phyloP scores from a whole-genome alignment of 2,329 filamentous ascomycete species.

The Alternaria burnsii region DNA sequence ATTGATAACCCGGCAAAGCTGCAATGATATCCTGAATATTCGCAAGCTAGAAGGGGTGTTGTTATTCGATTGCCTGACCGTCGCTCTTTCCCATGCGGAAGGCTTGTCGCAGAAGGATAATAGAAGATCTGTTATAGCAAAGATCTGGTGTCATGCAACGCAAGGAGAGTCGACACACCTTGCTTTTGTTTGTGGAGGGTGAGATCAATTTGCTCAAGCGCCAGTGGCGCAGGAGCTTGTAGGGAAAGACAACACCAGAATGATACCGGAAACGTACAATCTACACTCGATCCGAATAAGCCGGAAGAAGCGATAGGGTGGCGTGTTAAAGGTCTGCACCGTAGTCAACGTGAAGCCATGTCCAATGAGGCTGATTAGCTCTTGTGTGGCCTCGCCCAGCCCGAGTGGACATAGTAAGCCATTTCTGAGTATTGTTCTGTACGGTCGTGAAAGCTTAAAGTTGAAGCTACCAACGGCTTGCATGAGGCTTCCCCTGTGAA shows the following conservation, averaged over 20 bases:
- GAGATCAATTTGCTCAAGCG: not conserved
- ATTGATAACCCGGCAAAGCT: accelerated
- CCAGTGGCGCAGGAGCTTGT: not conserved
- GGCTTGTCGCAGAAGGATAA: no score
- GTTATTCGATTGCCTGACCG: no score
- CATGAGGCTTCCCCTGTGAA: not conserved
- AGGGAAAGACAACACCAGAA: accelerated
- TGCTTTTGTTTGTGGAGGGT: not conserved
- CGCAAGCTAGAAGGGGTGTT: no score
- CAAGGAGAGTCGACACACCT: not conserved
- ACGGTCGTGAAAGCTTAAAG: not conserved
- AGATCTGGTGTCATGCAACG: no score
- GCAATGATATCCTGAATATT: no score
- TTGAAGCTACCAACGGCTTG: no score
- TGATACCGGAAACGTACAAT: not conserved
- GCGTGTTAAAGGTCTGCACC: not conserved
- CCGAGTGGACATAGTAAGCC: no score
- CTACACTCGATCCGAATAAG: accelerated
- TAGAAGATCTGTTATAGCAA: no score
- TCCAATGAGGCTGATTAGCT: not conserved
- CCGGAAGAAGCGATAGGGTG: not conserved
- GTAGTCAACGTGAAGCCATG: accelerated
- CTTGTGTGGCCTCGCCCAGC: accelerated
- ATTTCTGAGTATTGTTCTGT: not conserved
- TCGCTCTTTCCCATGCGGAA: no score